Percentiles rank a stretch among this genome's conserved stretches.
Conservation (phyloP, 306 rosid species). For the Malus fusca region DNA sequence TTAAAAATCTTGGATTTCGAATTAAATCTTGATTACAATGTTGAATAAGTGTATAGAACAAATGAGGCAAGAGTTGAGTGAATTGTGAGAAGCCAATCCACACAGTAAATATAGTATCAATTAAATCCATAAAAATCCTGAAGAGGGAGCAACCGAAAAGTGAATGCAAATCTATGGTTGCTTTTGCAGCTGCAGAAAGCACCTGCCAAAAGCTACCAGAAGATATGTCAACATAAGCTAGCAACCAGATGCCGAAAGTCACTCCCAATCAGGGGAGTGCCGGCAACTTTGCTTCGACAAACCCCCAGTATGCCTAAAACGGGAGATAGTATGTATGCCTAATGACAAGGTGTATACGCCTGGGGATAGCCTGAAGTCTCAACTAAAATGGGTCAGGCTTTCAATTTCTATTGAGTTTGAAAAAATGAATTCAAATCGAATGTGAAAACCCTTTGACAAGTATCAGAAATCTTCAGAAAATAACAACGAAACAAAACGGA, state of each 20-base stretch:
- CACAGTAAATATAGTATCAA: not conserved
- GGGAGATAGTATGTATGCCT: not conserved
- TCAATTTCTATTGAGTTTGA: slow-evolving; percentile 10
- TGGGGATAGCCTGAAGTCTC: not conserved
- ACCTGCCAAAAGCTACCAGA: slow-evolving; percentile 2
- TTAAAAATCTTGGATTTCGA: not conserved
- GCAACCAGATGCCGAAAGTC: not conserved
- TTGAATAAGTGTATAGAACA: not conserved
- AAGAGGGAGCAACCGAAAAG: not conserved
- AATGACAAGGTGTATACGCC: not conserved
- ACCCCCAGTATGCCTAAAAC: slow-evolving; percentile 3
- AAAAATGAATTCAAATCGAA: slow-evolving; percentile 9
- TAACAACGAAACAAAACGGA: not conserved
- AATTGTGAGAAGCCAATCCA: not conserved
- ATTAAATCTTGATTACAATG: not conserved
- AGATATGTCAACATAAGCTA: not conserved
- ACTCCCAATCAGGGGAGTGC: slow-evolving; percentile 6
- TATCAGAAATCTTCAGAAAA: slow-evolving; percentile 13
- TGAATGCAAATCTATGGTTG: not conserved
- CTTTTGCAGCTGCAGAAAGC: slow-evolving; percentile 11
- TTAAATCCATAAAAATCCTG: not conserved
- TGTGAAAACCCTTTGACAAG: slow-evolving; percentile 20
- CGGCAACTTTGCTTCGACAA: slow-evolving; percentile 21
- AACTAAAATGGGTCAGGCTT: slow-evolving; percentile 25
- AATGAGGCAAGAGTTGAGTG: not conserved